These are phyloP conservation scores for Phyllosticta citriasiana DNA, from an alignment of 2,329 filamentous ascomycete species.

Conservation along the genomic window DNA sequence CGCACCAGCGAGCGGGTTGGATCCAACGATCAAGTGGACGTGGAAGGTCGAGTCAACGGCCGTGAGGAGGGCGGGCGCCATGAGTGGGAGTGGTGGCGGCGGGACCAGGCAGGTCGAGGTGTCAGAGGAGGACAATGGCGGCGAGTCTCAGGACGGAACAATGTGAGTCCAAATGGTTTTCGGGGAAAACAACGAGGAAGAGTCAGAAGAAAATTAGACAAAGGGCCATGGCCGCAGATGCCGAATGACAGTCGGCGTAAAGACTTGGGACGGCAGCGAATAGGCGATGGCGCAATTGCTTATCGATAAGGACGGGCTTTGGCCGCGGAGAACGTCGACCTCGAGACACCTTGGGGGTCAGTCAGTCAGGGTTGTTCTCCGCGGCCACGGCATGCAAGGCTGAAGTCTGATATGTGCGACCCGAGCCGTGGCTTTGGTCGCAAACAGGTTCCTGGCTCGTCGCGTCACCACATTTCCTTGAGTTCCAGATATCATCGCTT, in stretches of 20 bases:
- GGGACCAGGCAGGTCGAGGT: background rate
- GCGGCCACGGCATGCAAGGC: background rate
- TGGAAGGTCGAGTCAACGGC: conserved; percentile 60
- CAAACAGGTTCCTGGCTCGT: background rate
- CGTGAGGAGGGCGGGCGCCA: conserved; percentile 54
- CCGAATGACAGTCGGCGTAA: background rate
- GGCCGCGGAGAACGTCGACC: background rate
- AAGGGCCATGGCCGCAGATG: background rate
- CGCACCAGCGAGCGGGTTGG: conserved; percentile 76
- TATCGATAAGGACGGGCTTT: conserved; percentile 10
- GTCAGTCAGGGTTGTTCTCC: background rate
- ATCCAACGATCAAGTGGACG: conserved; percentile 76
- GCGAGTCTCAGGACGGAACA: background rate
- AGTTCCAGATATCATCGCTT: background rate
- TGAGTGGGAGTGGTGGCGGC: conserved; percentile 14
- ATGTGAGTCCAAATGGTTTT: background rate
- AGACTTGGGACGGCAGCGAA: conserved; percentile 8
- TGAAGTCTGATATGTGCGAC: background rate
- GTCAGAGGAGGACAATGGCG: background rate
- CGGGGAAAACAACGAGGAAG: background rate
- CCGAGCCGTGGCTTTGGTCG: background rate
- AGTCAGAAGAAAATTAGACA: background rate
- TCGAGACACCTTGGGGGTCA: background rate
- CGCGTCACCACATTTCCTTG: background rate
- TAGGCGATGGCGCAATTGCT: conserved; percentile 8